Evolutionary conservation across 129 eudicot species (phyloP).

Genomic region (Artemisia tridentata): DNA sequence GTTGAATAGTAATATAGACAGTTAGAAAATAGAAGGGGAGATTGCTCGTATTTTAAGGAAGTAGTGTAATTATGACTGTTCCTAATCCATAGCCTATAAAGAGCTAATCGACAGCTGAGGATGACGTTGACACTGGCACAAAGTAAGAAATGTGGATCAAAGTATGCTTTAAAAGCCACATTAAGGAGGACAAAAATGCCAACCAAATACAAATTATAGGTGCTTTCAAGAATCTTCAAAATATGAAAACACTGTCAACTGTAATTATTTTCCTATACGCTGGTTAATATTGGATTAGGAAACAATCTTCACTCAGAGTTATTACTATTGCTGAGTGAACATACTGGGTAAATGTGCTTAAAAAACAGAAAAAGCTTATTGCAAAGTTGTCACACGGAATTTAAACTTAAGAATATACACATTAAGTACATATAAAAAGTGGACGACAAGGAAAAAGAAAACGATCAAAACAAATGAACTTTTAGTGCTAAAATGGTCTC

Average conservation of each 20-base stretch:
- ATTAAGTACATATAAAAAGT: neutral
- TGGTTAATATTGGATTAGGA: slow-evolving; percentile 1
- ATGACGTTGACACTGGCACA: slow-evolving; percentile 6
- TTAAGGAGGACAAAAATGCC: slow-evolving; percentile 3
- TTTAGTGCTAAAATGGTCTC: slow-evolving; percentile 8
- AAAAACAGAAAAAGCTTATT: neutral
- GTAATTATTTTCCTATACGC: slow-evolving; percentile 1
- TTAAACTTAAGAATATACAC: too few species aligned
- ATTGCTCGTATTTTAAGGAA: neutral
- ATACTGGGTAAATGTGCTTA: neutral
- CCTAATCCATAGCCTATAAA: slow-evolving; percentile 3
- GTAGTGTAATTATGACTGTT: slow-evolving; percentile 20
- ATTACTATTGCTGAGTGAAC: slow-evolving; percentile 2
- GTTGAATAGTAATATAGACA: neutral
- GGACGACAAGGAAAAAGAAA: neutral
- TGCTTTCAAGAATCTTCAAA: neutral
- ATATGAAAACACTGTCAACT: slow-evolving; percentile 2
- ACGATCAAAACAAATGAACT: neutral
- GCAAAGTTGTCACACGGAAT: neutral
- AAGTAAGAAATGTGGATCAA: slow-evolving; percentile 9
- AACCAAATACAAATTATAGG: neutral
- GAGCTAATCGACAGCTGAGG: slow-evolving; percentile 8
- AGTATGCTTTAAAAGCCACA: slow-evolving; percentile 12
- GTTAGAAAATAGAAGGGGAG: neutral
- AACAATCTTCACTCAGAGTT: neutral